These are phyloP conservation scores for Synchytrium microbalum DNA, from an alignment of 371 early-diverging fungal genomes.

Conservation along the genomic window DNA sequence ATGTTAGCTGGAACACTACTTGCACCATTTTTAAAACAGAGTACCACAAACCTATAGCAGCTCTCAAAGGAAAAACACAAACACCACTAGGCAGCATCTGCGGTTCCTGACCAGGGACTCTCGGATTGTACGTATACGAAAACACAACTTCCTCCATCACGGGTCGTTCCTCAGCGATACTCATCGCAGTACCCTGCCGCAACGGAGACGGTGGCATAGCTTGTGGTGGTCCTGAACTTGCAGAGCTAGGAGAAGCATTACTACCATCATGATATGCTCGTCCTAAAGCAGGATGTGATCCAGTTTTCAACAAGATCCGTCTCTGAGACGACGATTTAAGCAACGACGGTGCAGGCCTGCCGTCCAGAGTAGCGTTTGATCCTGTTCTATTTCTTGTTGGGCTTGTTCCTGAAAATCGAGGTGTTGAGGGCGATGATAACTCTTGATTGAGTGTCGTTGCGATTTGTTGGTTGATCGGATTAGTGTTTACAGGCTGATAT, in stretches of 20 bases:
- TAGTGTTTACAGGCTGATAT: no score
- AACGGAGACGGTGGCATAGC: neutral
- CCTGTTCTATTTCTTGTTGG: no score
- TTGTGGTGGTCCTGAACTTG: slow-evolving; percentile 2
- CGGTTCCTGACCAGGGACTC: neutral
- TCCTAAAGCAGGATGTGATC: no score
- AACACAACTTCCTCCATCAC: slow-evolving; percentile 2
- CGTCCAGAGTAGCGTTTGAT: no score
- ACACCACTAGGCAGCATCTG: neutral
- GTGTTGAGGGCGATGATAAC: no score
- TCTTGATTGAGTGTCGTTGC: no score
- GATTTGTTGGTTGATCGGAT: no score
- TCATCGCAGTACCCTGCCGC: neutral
- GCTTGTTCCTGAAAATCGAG: no score
- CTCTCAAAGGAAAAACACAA: neutral
- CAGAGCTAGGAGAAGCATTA: no score
- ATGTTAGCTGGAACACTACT: neutral
- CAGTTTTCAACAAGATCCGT: no score
- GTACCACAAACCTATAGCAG: neutral
- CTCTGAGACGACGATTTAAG: no score
- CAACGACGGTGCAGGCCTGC: no score
- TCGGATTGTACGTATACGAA: slow-evolving; percentile 3
- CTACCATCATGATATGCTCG: neutral
- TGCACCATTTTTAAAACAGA: neutral
- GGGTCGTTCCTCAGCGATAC: neutral